phyloP scores from a whole-genome alignment of 2,329 filamentous ascomycete species.

The Colletotrichum camelliae region DNA sequence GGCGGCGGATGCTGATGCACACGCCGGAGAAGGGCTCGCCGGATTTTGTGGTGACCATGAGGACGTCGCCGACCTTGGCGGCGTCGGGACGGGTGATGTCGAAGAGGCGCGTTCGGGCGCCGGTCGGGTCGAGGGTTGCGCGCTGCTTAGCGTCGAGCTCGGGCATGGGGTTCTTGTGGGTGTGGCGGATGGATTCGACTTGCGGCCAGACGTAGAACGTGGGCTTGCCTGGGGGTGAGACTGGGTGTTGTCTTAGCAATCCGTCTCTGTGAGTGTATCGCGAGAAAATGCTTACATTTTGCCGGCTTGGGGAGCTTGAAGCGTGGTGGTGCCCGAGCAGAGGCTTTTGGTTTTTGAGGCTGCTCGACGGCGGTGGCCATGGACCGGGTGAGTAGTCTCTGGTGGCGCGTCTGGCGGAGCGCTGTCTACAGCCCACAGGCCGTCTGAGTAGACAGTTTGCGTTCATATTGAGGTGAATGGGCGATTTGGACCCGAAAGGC shows the following conservation, averaged over 20 bases:
- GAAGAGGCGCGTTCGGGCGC: slow-evolving; percentile 83
- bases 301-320: not conserved
- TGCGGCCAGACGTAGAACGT: slow-evolving; percentile 44
- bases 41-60: slow-evolving; percentile 81
- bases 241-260: not conserved
- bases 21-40: slow-evolving; percentile 92
- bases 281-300: not conserved
- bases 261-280: not conserved
- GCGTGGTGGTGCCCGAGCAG: slow-evolving; percentile 28
- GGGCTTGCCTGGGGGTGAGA: slow-evolving; percentile 10
- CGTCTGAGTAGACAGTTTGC: slow-evolving; percentile 67
- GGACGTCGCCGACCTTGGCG: slow-evolving; percentile 85
- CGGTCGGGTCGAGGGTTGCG: slow-evolving; percentile 79
- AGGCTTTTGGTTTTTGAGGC: slow-evolving; percentile 29
- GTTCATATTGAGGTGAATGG: slow-evolving; percentile 55
- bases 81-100: slow-evolving; percentile 77
- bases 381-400: slow-evolving; percentile 48
- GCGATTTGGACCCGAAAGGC: not conserved
- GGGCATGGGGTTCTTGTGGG: slow-evolving; percentile 71
- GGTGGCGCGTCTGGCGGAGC: slow-evolving; percentile 62
- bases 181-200: slow-evolving; percentile 57
- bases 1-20: slow-evolving; percentile 82
- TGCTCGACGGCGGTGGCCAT: slow-evolving; percentile 47
- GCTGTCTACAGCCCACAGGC: slow-evolving; percentile 72
- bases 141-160: slow-evolving; percentile 74